Conservation (phyloP, 139 green algal species). For the Coelastrella sp. region DNA sequence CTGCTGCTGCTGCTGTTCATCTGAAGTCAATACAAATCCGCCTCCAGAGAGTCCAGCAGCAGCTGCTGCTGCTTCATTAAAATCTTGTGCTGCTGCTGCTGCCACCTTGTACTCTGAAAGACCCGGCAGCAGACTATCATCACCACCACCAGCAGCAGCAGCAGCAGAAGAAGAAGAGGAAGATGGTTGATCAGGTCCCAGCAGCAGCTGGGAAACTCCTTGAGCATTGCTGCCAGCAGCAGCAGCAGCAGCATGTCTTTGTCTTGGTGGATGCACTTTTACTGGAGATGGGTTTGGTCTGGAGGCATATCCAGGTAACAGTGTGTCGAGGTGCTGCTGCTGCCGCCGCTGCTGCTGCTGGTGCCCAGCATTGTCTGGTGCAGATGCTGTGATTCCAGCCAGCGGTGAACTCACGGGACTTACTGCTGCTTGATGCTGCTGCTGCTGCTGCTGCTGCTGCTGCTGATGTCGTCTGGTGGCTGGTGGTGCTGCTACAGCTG, state of each 20-base stretch:
- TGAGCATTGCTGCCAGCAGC: background rate
- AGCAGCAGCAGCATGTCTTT: background rate
- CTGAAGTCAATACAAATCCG: too few species aligned
- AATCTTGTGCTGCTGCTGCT: too few species aligned
- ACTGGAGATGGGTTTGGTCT: constrained; percentile 66
- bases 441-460: constrained; percentile 20
- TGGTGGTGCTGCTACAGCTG: constrained; percentile 18
- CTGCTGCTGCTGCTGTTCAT: background rate
- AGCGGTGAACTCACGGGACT: background rate
- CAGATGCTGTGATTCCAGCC: background rate
- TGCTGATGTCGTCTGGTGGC: constrained; percentile 6
- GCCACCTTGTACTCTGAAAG: too few species aligned
- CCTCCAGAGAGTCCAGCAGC: too few species aligned
- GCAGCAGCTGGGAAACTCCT: too few species aligned
- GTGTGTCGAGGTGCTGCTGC: constrained; percentile 45
- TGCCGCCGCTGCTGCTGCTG: constrained; percentile 32
- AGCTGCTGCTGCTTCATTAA: too few species aligned
- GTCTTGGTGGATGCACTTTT: too few species aligned
- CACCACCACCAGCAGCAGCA: background rate
- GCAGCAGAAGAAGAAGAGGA: too few species aligned
- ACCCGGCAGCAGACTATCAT: too few species aligned
- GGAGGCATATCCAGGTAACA: constrained; percentile 75
- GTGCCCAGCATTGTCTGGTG: background rate
- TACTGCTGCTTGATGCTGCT: background rate
- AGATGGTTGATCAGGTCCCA: too few species aligned